Evolutionary conservation across 2,329 filamentous ascomycete genomes (phyloP).

Genomic region (Diaporthe ilicicola): DNA sequence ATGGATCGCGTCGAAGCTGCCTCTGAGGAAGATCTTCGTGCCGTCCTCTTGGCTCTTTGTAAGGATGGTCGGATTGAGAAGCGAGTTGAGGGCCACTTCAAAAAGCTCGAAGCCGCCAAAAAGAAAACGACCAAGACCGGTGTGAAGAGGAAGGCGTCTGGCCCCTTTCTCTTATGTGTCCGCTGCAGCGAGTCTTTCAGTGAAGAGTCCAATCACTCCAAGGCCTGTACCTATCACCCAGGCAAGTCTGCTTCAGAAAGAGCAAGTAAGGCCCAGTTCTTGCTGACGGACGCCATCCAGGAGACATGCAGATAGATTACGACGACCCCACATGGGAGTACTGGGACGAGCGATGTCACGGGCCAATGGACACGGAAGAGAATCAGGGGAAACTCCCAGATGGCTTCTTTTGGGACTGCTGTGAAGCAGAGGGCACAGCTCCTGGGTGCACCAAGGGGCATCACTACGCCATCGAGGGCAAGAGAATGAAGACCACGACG

Average conservation of each 20-base stretch:
- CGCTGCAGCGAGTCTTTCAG: not conserved
- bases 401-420: conserved; percentile 44
- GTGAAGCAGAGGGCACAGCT: conserved; percentile 31
- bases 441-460: conserved; percentile 30
- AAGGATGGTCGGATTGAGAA: not conserved
- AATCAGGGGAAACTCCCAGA: conserved; percentile 38
- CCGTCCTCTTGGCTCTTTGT: not conserved
- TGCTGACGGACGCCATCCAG: conserved; percentile 27
- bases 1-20: not conserved
- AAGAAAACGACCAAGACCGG: not conserved
- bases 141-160: not conserved
- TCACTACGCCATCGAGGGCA: conserved; percentile 26
- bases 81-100: not conserved
- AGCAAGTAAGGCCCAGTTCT: too few relatives aligned
- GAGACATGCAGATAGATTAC: conserved; percentile 37
- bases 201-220: not conserved
- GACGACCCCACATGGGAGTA: conserved; percentile 42
- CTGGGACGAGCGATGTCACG: conserved; percentile 40
- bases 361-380: conserved; percentile 38
- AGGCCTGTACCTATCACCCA: not conserved
- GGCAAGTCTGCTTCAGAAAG: not conserved
- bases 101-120: not conserved
- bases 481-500: not conserved
- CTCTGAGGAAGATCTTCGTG: not conserved
- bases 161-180: not conserved